phyloP scores from a whole-genome alignment of 129 eudicot species.

The Helichrysum umbraculigerum region DNA sequence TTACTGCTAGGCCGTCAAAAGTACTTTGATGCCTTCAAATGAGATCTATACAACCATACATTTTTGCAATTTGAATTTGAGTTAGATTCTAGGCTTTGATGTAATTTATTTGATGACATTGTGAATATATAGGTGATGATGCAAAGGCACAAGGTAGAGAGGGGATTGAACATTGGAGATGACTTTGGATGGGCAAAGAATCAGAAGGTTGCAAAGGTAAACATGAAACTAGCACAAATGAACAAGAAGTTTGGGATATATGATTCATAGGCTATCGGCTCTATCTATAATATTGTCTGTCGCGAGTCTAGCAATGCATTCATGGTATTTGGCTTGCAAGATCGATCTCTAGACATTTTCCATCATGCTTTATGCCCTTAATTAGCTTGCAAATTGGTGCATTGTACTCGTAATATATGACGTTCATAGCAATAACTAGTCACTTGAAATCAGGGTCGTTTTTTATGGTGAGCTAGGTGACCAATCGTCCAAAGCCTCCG shows the following conservation, averaged over 20 bases:
- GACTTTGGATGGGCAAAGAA: constrained; percentile 95
- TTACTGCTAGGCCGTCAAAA: no score
- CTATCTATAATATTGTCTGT: constrained; percentile 82
- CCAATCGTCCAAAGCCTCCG: no score
- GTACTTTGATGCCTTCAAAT: no score
- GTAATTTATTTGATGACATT: constrained; percentile 1
- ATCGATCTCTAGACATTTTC: constrained; percentile 48
- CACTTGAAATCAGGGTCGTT: no score
- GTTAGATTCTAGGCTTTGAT: not conserved
- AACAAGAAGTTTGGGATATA: constrained; percentile 99
- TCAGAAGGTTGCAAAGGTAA: constrained; percentile 77
- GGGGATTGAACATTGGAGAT: constrained; percentile 88
- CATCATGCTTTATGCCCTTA: no score
- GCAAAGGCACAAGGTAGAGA: constrained; percentile 93
- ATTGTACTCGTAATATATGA: no score
- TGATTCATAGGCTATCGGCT: constrained; percentile 94
- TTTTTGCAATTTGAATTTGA: no score
- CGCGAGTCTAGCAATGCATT: constrained; percentile 92
- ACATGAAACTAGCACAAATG: constrained; percentile 85
- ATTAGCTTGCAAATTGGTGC: no score
- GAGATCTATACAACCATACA: not conserved
- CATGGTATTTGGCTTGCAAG: constrained; percentile 97
- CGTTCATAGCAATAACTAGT: no score
- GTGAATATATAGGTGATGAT: constrained; percentile 80
- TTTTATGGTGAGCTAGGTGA: no score